Conservation (phyloP, 371 early-diverging fungal species). For the Parasitella parasitica region DNA sequence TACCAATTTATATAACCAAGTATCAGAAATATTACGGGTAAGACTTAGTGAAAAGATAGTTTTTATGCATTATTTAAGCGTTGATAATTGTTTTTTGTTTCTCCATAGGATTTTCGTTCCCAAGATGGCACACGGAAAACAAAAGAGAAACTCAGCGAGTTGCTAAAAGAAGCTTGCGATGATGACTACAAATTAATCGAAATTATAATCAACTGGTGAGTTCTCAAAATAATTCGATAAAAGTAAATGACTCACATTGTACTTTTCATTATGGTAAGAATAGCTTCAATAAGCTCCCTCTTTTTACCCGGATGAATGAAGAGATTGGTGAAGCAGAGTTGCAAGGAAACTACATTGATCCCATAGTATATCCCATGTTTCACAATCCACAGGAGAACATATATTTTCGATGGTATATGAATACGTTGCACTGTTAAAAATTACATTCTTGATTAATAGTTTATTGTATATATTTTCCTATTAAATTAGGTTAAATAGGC, state of each 20-base stretch:
- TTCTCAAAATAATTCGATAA: slow-evolving; percentile 10
- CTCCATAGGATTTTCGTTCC: slow-evolving; percentile 14
- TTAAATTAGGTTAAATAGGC: slow-evolving; percentile 3
- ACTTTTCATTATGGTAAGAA: slow-evolving; percentile 19
- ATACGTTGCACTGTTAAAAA: slow-evolving; percentile 15
- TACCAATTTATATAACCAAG: slow-evolving; percentile 15
- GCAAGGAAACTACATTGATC: slow-evolving; percentile 11
- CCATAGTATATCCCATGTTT: slow-evolving; percentile 14
- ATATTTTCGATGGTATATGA: slow-evolving; percentile 16
- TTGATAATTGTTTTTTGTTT: slow-evolving; percentile 15
- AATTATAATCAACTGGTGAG: slow-evolving; percentile 18
- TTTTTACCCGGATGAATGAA: slow-evolving; percentile 6
- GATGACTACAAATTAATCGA: slow-evolving; percentile 15
- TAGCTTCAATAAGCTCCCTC: slow-evolving; percentile 13
- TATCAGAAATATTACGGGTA: slow-evolving; percentile 20
- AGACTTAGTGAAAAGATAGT: slow-evolving; percentile 14
- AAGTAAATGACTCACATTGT: slow-evolving; percentile 5
- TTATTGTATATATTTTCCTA: neutral
- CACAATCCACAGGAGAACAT: slow-evolving; percentile 15
- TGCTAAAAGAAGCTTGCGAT: slow-evolving; percentile 5
- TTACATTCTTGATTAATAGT: neutral
- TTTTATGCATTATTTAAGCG: slow-evolving; percentile 12
- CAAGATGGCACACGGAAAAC: slow-evolving; percentile 11
- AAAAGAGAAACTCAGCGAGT: slow-evolving; percentile 14
- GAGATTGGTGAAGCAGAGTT: slow-evolving; percentile 16